These are phyloP conservation scores for Millerago galiae DNA, from an alignment of 805 yeast species.

Conservation along the genomic window DNA sequence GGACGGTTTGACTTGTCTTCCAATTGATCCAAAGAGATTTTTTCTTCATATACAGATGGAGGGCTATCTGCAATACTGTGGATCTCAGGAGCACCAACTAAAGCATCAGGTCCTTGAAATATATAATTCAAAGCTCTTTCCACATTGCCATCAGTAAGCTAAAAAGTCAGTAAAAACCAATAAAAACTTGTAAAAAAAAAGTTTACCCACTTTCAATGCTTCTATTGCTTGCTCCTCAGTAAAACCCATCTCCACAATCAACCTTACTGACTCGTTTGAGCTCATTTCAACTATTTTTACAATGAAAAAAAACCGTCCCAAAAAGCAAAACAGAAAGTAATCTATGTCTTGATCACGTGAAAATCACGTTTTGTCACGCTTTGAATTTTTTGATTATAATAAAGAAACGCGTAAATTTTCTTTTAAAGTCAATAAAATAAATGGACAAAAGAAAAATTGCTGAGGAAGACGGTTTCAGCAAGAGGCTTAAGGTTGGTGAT, in stretches of 20 bases:
- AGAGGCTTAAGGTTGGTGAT: conserved; percentile 14
- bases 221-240: conserved; percentile 28
- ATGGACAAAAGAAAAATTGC: conserved; percentile 3
- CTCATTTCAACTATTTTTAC: conserved; percentile 1
- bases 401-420: too few species aligned
- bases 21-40: neutral
- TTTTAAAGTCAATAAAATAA: neutral
- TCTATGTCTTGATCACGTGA: neutral
- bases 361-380: neutral
- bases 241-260: conserved; percentile 34
- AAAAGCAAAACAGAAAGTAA: neutral
- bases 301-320: neutral
- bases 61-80: too few species aligned
- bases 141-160: conserved; percentile 22
- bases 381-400: too few species aligned
- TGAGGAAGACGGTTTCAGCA: conserved; percentile 1
- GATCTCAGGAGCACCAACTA: neutral
- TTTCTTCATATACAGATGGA: too few species aligned
- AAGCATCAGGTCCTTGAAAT: conserved; percentile 11
- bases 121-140: conserved; percentile 31
- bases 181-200: neutral
- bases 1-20: neutral
- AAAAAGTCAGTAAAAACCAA: neutral
- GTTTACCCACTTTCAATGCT: conserved; percentile 28
- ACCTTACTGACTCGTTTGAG: conserved; percentile 4